Evolutionary conservation across 2,329 filamentous ascomycete genomes (phyloP).

Genomic region (Onygena corvina): DNA sequence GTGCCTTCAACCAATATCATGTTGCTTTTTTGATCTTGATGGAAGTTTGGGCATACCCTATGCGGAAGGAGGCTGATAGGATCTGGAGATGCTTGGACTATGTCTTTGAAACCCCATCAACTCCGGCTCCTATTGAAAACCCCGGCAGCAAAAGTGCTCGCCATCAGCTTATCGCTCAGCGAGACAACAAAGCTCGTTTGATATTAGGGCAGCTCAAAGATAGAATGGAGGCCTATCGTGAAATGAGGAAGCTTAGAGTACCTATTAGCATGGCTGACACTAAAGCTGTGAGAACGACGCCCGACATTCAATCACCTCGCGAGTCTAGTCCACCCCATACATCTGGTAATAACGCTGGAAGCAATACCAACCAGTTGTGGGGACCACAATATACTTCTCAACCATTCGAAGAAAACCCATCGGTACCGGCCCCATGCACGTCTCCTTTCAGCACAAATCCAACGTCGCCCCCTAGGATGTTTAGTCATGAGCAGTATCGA

Average conservation of each 20-base stretch:
- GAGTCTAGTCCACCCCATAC: not conserved
- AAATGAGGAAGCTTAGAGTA: slow-evolving; percentile 21
- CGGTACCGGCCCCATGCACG: not conserved
- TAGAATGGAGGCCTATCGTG: slow-evolving; percentile 22
- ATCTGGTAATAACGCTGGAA: not conserved
- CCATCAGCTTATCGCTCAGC: slow-evolving; percentile 20
- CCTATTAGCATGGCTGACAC: slow-evolving; percentile 17
- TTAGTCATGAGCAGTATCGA: slow-evolving; percentile 4
- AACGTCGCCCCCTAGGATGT: not conserved
- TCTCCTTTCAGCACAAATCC: not conserved
- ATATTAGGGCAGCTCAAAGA: slow-evolving; percentile 52
- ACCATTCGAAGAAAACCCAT: not conserved
- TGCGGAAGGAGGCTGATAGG: slow-evolving; percentile 47
- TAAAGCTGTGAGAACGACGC: slow-evolving; percentile 2
- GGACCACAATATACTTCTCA: slow-evolving; percentile 1
- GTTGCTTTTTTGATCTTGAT: slow-evolving; percentile 55
- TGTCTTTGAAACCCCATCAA: slow-evolving; percentile 50
- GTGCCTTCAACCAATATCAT: slow-evolving; percentile 62
- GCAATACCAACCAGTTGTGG: not conserved
- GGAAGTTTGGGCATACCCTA: slow-evolving; percentile 51
- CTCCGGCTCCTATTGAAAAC: slow-evolving; percentile 30
- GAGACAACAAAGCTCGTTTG: slow-evolving; percentile 46
- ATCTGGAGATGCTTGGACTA: slow-evolving; percentile 63
- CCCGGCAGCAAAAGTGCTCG: slow-evolving; percentile 8
- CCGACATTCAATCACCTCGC: not conserved